Evolutionary conservation across 306 rosid genomes (phyloP).

Genomic region (Arachis hypogaea): DNA sequence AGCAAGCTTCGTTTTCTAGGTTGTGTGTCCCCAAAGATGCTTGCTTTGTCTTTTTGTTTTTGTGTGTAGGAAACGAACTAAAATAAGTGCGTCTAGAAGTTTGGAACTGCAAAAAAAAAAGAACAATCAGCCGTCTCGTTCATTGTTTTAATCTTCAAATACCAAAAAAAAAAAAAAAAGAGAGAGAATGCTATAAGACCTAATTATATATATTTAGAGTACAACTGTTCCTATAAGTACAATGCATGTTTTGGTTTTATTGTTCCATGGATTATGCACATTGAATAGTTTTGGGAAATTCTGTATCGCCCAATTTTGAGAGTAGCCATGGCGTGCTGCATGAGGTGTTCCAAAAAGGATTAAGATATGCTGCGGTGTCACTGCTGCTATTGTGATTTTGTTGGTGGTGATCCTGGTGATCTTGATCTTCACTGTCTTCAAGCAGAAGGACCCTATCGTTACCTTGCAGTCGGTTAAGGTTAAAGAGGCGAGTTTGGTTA

Average conservation of each 20-base stretch:
- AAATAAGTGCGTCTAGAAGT: neutral
- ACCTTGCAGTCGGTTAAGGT: slow-evolving; percentile 37
- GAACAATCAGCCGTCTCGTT: too few species aligned
- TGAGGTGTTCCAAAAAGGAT: slow-evolving; percentile 45
- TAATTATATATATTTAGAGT: neutral
- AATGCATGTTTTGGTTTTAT: neutral
- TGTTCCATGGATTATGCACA: neutral
- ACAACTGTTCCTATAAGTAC: slow-evolving; percentile 10
- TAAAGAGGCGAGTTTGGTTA: neutral
- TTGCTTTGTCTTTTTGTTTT: neutral
- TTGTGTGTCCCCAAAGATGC: neutral
- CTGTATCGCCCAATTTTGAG: neutral
- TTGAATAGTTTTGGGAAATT: slow-evolving; percentile 4
- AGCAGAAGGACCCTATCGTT: slow-evolving; percentile 48
- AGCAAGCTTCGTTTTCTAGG: neutral
- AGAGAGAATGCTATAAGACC: neutral
- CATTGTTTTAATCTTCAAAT: too few species aligned
- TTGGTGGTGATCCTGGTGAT: too few species aligned
- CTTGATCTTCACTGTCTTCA: too few species aligned
- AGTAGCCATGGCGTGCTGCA: slow-evolving; percentile 34
- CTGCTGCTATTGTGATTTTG: slow-evolving; percentile 34
- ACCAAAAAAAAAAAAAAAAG: too few species aligned
- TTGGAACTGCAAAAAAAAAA: neutral
- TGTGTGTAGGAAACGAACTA: neutral
- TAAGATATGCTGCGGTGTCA: slow-evolving; percentile 49